phyloP scores from a whole-genome alignment of 2,329 filamentous ascomycete genomes.

The Fusarium verrucosum region DNA sequence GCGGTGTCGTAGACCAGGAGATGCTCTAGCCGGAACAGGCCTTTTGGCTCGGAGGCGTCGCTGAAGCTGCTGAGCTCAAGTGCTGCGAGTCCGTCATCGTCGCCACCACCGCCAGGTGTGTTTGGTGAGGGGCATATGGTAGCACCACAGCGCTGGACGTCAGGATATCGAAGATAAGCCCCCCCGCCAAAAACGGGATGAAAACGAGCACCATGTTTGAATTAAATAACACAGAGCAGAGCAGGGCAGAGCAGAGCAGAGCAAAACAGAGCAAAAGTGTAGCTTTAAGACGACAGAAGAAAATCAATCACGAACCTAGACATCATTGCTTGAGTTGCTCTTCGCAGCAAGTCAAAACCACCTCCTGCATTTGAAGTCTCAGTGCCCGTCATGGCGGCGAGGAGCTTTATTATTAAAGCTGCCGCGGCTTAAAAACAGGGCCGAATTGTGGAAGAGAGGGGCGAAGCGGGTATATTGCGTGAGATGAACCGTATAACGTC shows the following conservation, averaged over 20 bases:
- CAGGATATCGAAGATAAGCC: conserved; percentile 13
- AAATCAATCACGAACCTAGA: conserved; percentile 63
- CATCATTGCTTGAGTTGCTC: conserved; percentile 72
- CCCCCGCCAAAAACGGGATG: background rate
- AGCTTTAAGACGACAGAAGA: conserved; percentile 32
- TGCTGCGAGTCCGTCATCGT: conserved; percentile 35
- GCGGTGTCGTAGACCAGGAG: conserved; percentile 37
- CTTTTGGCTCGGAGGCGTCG: conserved; percentile 33
- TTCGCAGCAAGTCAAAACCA: conserved; percentile 65
- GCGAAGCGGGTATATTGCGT: conserved; percentile 34
- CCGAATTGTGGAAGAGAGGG: conserved; percentile 35
- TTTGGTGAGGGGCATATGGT: conserved; percentile 23
- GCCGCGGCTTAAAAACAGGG: conserved; percentile 37
- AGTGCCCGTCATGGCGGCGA: conserved; percentile 59
- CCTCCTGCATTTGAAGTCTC: conserved; percentile 57
- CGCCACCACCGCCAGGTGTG: conserved; percentile 17
- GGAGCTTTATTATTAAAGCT: conserved; percentile 40
- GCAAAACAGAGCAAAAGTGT: conserved; percentile 2
- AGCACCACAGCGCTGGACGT: conserved; percentile 21
- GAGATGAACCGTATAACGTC: conserved; percentile 32
- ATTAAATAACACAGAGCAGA: conserved; percentile 16
- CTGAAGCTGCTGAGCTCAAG: conserved; percentile 31
- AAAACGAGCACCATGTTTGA: conserved; percentile 23
- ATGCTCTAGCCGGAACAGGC: conserved; percentile 41
- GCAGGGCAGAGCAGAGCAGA: conserved; percentile 3